Evolutionary conservation across 2,329 filamentous ascomycete species (phyloP), one percentile per base, ranked within the genome.

Genomic region (Colletotrichum chlorophyti): DNA sequence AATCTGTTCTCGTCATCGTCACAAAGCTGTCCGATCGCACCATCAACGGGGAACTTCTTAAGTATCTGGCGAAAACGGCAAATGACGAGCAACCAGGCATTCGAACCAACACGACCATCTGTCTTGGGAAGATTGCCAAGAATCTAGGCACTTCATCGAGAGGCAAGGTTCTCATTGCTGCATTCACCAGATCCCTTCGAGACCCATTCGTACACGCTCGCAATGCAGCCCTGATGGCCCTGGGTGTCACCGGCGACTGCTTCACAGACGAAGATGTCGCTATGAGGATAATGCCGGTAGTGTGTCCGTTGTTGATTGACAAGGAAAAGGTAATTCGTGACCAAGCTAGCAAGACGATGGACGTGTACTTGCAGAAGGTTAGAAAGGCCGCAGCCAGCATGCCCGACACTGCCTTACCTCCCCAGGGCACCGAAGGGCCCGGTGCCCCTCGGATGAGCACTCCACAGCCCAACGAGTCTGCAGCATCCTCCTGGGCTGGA

Each of bases 41-140:
- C 7, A 89, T 98, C 65, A 99, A 99, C 65, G 94, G 95, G 51
- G 95, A 99, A 66, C 81, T 99, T 10, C 79, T 99, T 19, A 91
- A 90, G 66, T 90, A 96, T 69, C 82, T 99, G 24, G 95, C 95
- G 38, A 97, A 96, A 72, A 97, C 94, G 2, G 93, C 95, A 41
- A 99, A 98, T 66, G 95, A 99, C 63, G 95, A 98, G 67, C 94
- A 99, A 69, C 93, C 95, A 1, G 95, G 95, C 1, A 99, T 99
- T 64, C 86, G 95, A 61, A 99, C 95, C 8, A 99, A 99, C 71
- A 99, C 95, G 0, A 99, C 95, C 2, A 99, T 99, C 53, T 98
- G 94, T 70, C 77, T 99, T 1, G 95, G 95, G 19, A 98, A 97
- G 69, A 97, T 99, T 65, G 93, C 95, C 12, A 93, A 92, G 66